Base-by-base conservation (phyloP, 2,329 filamentous ascomycete genomes). In the Fusarium praegraminearum region DNA sequence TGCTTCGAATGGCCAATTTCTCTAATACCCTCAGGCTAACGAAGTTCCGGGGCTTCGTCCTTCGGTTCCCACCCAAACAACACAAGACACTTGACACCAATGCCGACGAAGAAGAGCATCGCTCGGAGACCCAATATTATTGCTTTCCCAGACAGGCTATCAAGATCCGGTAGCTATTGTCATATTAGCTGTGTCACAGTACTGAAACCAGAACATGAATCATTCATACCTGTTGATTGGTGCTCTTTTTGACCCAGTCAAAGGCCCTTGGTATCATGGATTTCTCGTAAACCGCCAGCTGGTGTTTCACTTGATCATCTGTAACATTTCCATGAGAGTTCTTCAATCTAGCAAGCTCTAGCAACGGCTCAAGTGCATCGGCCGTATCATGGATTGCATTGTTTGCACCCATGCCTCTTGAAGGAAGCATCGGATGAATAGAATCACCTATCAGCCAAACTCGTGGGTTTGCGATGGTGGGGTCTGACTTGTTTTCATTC, bases 221-320 rank as follows among this genome's bases (percentile, higher is more conserved):
- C 7, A 6, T 5, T 18, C 41, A 5, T 32, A 33, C 56, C 24
- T 59, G 38, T 1, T 59, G 56, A 10, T 26, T 44, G 0, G 28
- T 57, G 5, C 56, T 59, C 4, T 59, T 59, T 7, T 38, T 57
- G 0, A 57, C 50, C 50, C 40, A 59, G 4, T 9, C 16, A 4
- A 57, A 59, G 0, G 56, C 50, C 13, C 56, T 26, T 9, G 32
- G 51, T n/a, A 59, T 56, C 51, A 59, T 57, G 3, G 26, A 5
- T 1, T 59, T 45, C 5, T 59, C 51, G 6, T 45, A 57, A 0
- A 45, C 13, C 7, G 3, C 13, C 4, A 59, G 8, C 3, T 56
- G 12, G 0, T 0, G 2, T 3, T 22, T 1, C 0, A 33, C 13
- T 1, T 44, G 3, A 3, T 18, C 16, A 10, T 59, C 38, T 3